Percentiles rank a stretch among this genome's conserved stretches.
These are phyloP conservation scores for Mortierella alpina DNA, from an alignment of 192 early-diverging fungal genomes.

Conservation along the genomic window DNA sequence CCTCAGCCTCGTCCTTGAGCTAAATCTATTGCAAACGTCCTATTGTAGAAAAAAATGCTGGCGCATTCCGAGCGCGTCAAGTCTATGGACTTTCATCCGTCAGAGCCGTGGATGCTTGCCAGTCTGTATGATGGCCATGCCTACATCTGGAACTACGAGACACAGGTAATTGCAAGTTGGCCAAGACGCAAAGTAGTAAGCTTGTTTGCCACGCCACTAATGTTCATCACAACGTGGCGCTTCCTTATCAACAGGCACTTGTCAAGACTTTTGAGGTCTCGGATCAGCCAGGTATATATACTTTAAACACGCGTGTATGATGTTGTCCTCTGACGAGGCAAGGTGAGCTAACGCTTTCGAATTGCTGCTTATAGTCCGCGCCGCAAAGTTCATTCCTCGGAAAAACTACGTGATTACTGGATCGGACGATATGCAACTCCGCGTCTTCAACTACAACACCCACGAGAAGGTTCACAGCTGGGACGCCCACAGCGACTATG, in stretches of 20 bases:
- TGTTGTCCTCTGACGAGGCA: neutral
- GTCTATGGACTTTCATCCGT: slow-evolving; percentile 97
- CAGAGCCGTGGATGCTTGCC: slow-evolving; percentile 98
- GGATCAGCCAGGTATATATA: slow-evolving; percentile 83
- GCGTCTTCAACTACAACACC: slow-evolving; percentile 99
- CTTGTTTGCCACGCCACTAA: neutral
- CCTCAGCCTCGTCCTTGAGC: neutral
- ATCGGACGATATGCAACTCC: slow-evolving; percentile 96
- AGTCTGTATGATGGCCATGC: slow-evolving; percentile 96
- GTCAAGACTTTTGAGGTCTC: slow-evolving; percentile 98
- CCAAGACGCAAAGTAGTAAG: neutral
- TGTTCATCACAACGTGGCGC: neutral
- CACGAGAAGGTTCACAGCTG: slow-evolving; percentile 96
- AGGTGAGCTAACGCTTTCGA: neutral
- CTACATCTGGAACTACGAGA: slow-evolving; percentile 99
- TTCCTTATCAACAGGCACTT: slow-evolving; percentile 65
- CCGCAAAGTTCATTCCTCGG: slow-evolving; percentile 96
- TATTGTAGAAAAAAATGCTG: slow-evolving; percentile 64
- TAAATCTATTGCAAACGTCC: neutral
- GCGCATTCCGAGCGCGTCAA: slow-evolving; percentile 95
- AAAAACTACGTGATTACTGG: slow-evolving; percentile 98
- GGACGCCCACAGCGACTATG: slow-evolving; percentile 97
- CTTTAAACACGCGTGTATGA: neutral
- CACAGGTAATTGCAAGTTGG: slow-evolving; percentile 69
- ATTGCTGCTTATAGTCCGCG: slow-evolving; percentile 77